A percentile compares a stretch with the other conserved stretches of the same genome.
These are phyloP conservation scores for Cryptosporidium canis DNA, from an alignment of 169 alveolate genomes.

Conservation along the genomic window DNA sequence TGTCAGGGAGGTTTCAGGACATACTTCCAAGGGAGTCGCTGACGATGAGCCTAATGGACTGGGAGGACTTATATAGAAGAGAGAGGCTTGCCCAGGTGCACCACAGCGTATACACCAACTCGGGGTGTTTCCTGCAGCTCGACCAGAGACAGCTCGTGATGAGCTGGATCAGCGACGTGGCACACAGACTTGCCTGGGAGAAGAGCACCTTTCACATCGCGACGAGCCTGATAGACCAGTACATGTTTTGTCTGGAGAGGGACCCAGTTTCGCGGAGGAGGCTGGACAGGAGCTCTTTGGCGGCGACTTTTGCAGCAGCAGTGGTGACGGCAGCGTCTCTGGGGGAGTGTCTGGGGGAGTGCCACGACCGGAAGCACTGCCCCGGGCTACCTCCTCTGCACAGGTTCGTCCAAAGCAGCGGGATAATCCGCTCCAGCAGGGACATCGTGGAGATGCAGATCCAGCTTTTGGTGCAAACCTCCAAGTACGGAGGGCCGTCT, in stretches of 20 bases:
- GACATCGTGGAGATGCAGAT: slow-evolving; percentile 65
- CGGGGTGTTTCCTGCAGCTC: slow-evolving; percentile 51
- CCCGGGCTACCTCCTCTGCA: slow-evolving; percentile 63
- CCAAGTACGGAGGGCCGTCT: slow-evolving; percentile 50
- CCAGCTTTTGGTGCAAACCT: slow-evolving; percentile 47
- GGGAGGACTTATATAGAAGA: slow-evolving; percentile 68
- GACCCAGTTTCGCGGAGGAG: slow-evolving; percentile 45
- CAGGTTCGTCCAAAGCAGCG: slow-evolving; percentile 64
- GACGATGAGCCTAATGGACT: slow-evolving; percentile 56
- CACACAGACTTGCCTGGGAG: slow-evolving; percentile 65
- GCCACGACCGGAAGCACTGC: slow-evolving; percentile 52
- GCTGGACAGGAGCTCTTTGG: slow-evolving; percentile 46
- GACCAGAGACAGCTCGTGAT: slow-evolving; percentile 58
- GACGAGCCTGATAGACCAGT: slow-evolving; percentile 45
- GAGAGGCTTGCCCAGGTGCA: slow-evolving; percentile 62
- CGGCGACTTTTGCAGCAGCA: slow-evolving; percentile 68
- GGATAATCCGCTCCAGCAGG: slow-evolving; percentile 29
- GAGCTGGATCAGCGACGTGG: slow-evolving; percentile 71
- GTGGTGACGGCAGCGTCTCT: slow-evolving; percentile 64
- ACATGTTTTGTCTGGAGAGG: slow-evolving; percentile 45
- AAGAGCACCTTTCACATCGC: slow-evolving; percentile 62
- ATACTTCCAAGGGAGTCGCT: slow-evolving; percentile 56
- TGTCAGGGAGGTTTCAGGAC: slow-evolving; percentile 56
- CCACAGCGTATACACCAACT: slow-evolving; percentile 43
- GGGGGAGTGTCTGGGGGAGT: slow-evolving; percentile 56